phyloP scores from a whole-genome alignment of 2,329 filamentous ascomycete genomes.

The Dothideomycetidae sp. region DNA sequence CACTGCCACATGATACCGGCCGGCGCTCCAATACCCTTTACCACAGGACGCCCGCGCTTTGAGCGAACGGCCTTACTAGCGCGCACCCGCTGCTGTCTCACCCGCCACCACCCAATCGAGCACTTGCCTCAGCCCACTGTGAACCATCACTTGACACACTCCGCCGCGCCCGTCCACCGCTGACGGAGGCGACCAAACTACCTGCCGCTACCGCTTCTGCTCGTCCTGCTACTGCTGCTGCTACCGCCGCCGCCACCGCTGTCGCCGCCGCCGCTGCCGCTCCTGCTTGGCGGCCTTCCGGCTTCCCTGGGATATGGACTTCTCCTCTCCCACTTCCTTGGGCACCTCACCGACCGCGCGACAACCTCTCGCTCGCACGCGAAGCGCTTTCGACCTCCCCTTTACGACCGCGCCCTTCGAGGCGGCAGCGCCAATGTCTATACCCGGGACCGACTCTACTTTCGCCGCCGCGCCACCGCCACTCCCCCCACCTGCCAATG shows the following conservation, averaged over 20 bases:
- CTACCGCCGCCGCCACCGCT: too few relatives aligned
- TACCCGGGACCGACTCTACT: slow-evolving; percentile 40
- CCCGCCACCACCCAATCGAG: slow-evolving; percentile 9
- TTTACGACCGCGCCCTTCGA: slow-evolving; percentile 25
- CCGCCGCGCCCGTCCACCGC: too few relatives aligned
- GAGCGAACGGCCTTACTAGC: slow-evolving; percentile 6
- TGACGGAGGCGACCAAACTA: too few relatives aligned
- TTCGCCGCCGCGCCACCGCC: slow-evolving; percentile 42
- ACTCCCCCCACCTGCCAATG: slow-evolving; percentile 47
- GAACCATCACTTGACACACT: too few relatives aligned
- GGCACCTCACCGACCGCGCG: slow-evolving; percentile 25
- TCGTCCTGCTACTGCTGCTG: too few relatives aligned
- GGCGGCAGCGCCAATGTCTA: slow-evolving; percentile 45
- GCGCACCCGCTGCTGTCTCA: slow-evolving; percentile 10
- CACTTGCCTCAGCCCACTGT: slow-evolving; percentile 1
- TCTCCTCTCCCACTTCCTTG: slow-evolving; percentile 22
- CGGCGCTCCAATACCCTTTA: too few relatives aligned
- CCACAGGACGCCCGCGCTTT: too few relatives aligned
- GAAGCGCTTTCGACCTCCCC: slow-evolving; percentile 21
- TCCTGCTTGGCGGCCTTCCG: slow-evolving; percentile 7
- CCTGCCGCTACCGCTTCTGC: too few relatives aligned
- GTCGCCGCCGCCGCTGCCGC: slow-evolving; percentile 1
- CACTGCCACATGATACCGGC: too few relatives aligned
- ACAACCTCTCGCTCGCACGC: too few relatives aligned
- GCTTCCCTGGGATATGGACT: slow-evolving; percentile 9